A percentile compares a stretch with the other conserved stretches of the same genome.
These are phyloP conservation scores for Neofusicoccum ribis DNA, from an alignment of 2,329 filamentous ascomycete genomes.

Conservation along the genomic window DNA sequence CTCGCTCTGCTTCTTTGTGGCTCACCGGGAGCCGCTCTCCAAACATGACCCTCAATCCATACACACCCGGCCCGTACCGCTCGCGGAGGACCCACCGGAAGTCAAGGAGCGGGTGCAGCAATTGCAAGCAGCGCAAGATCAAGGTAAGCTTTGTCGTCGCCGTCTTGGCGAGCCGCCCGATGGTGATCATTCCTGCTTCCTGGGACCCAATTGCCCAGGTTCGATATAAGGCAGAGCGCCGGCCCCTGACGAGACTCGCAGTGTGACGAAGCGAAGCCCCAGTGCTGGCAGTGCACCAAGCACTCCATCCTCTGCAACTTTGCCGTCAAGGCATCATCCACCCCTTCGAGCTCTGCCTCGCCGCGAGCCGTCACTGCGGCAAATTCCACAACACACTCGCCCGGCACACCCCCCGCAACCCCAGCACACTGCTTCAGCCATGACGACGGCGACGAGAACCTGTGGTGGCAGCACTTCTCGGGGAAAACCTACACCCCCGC, in stretches of 20 bases:
- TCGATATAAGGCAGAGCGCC: not conserved
- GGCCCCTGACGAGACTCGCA: slow-evolving; percentile 13
- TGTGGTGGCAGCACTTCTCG: not conserved
- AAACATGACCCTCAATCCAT: not conserved
- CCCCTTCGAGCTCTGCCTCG: not conserved
- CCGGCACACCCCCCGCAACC: not conserved
- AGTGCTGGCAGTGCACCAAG: slow-evolving; percentile 33
- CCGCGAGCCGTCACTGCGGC: not conserved
- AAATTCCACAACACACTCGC: not conserved
- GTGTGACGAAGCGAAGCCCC: slow-evolving; percentile 34
- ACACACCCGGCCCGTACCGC: not conserved
- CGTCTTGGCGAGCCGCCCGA: not conserved
- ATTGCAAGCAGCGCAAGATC: slow-evolving; percentile 10
- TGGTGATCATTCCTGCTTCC: not conserved
- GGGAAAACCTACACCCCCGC: not conserved
- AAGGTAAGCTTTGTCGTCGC: not conserved
- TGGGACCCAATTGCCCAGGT: not conserved
- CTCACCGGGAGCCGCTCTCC: no score
- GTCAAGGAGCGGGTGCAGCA: slow-evolving; percentile 1
- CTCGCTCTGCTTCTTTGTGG: not conserved
- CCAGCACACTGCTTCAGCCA: not conserved
- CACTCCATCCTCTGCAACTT: slow-evolving; percentile 31
- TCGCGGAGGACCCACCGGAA: not conserved
- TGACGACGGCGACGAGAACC: not conserved
- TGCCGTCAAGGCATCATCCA: not conserved